A percentile compares a stretch with the other conserved stretches of the same genome.
Evolutionary conservation across 768 basidiomycete species (phyloP).

Genomic region (Mycena venus): DNA sequence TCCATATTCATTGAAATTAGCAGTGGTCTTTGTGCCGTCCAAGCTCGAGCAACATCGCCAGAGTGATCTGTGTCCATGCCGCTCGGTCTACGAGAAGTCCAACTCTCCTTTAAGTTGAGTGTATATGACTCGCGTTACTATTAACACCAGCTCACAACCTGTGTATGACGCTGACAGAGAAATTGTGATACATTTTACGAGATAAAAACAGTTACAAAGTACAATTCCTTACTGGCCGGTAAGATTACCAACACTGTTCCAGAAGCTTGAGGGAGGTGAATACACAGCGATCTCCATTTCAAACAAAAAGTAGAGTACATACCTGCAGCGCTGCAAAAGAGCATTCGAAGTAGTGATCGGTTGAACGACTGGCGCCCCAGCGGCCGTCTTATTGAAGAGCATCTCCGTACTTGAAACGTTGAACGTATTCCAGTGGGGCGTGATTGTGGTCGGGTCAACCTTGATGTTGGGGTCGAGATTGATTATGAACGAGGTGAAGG

Average conservation of each 20-base stretch:
- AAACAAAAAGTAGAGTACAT: neutral
- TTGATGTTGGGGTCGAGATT: conserved; percentile 21
- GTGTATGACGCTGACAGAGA: no score
- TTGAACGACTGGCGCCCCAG: neutral
- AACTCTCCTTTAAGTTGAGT: no score
- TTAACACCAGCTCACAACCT: no score
- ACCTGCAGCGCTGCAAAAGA: conserved; percentile 20
- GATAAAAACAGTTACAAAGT: neutral
- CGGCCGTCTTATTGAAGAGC: conserved; percentile 17
- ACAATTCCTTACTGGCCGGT: conserved; percentile 19
- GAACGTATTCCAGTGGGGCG: conserved; percentile 12
- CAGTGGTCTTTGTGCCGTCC: no score
- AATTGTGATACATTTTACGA: neutral
- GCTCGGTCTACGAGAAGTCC: no score
- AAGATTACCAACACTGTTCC: conserved; percentile 24
- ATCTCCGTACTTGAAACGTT: neutral
- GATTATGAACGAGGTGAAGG: conserved; percentile 27
- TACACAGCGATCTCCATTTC: no score
- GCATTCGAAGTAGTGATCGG: conserved; percentile 3
- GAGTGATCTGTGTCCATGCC: no score
- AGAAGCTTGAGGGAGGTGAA: conserved; percentile 17
- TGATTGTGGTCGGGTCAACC: conserved; percentile 24
- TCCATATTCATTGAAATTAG: neutral
- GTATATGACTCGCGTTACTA: no score
- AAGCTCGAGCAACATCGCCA: no score